Conservation (phyloP, 1,139 yeast genomes). For the Sugiyamaella castrensis region DNA sequence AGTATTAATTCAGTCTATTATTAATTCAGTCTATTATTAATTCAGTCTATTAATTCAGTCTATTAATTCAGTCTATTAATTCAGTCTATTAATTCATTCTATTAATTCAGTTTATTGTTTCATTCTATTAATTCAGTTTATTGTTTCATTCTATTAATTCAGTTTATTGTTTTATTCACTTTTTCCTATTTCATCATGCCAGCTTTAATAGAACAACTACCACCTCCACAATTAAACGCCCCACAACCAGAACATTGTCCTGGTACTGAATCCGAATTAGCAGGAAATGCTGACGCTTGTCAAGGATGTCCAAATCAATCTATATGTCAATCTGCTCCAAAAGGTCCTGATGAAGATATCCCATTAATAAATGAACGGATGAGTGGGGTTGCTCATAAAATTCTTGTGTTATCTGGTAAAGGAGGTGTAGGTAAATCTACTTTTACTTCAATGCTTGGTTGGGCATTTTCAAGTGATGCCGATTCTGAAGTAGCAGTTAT, state of each 20-base stretch:
- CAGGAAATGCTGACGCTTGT: slow-evolving; percentile 95
- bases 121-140: not conserved
- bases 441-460: slow-evolving; percentile 87
- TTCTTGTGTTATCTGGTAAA: slow-evolving; percentile 86
- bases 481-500: slow-evolving; percentile 88
- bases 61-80: too few relatives aligned
- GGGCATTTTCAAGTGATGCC: slow-evolving; percentile 93
- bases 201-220: slow-evolving; percentile 14
- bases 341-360: slow-evolving; percentile 95
- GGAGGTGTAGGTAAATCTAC: slow-evolving; percentile 99
- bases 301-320: slow-evolving; percentile 91
- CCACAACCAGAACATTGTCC: slow-evolving; percentile 92
- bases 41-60: too few relatives aligned
- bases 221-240: slow-evolving; percentile 20
- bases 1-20: too few relatives aligned
- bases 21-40: too few relatives aligned
- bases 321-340: slow-evolving; percentile 82
- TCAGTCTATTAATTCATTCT: too few relatives aligned
- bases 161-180: not conserved
- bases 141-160: not conserved
- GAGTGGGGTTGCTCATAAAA: slow-evolving; percentile 69
- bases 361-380: slow-evolving; percentile 72
- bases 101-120: too few relatives aligned
- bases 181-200: slow-evolving; percentile 16
- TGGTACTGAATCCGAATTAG: slow-evolving; percentile 90